Evolutionary conservation across 192 early-diverging fungal genomes (phyloP).

Genomic region (Umbelopsis isabellina): DNA sequence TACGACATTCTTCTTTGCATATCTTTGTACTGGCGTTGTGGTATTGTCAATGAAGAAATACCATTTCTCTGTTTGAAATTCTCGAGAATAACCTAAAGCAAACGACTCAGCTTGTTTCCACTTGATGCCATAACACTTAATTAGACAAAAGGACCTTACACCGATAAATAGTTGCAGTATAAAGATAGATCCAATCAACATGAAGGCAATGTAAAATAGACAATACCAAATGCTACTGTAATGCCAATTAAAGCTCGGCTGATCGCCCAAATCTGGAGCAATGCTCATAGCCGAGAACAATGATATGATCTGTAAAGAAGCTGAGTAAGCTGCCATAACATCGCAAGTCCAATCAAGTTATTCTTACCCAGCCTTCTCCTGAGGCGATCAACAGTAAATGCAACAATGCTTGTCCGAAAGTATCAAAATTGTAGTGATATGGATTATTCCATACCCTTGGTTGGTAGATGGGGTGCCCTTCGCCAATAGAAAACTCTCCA

Average conservation of each 20-base stretch:
- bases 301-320: constrained; percentile 13
- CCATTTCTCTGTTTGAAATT: constrained; percentile 36
- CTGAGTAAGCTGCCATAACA: neutral
- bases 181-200: constrained; percentile 35
- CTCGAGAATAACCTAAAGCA: constrained; percentile 31
- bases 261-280: neutral
- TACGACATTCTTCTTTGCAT: constrained; percentile 25
- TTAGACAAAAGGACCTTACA: constrained; percentile 19
- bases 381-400: constrained; percentile 32
- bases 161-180: constrained; percentile 37
- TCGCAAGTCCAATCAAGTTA: too few relatives aligned
- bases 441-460: constrained; percentile 34
- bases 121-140: neutral
- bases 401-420: constrained; percentile 23
- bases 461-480: constrained; percentile 11
- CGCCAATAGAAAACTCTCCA: constrained; percentile 24
- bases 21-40: constrained; percentile 33
- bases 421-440: constrained; percentile 30
- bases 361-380: constrained; percentile 37
- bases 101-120: neutral
- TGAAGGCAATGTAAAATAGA: constrained; percentile 29
- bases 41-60: constrained; percentile 31
- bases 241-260: constrained; percentile 29
- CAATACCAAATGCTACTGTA: constrained; percentile 22
- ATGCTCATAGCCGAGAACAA: constrained; percentile 36